Evolutionary conservation across 2,329 filamentous ascomycete genomes (phyloP), one percentile per base, ranked within the genome.

Genomic region (Arthroderma sp.): DNA sequence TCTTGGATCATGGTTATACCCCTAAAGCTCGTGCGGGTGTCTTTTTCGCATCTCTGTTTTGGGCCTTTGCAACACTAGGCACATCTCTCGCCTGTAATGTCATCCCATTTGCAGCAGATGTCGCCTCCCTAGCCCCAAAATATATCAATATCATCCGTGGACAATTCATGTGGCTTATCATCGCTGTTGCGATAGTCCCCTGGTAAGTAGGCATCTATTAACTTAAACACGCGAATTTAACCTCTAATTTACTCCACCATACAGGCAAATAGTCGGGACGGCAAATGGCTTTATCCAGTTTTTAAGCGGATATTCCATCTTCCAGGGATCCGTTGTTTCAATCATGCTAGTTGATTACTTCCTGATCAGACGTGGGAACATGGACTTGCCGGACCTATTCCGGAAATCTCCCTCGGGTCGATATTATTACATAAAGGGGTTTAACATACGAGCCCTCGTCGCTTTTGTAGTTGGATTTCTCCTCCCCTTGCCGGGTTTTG

Each of bases 331-430:
- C 36, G 43, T 50, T 15, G 48, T 47, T 34, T 44, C 44, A n/a
- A 57, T 58, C 8, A 63, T 64, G 48, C 52, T 64, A 5, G 53
- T 59, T 22, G 63, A 66, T 47, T 66, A 64, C 47, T 54, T 55
- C 38, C 32, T 61, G 37, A 53, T 59, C 0, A 53, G 59, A 28
- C 56, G 47, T 6, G 61, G 62, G 8, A 63, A 63, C 43, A 43
- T 64, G 4, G 51, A 60, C 36, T 50, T 63, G 1, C 54, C 56
- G 0, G 58, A 59, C 3, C 49, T 61, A 36, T 64, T 59, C 47
- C 50, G 54, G 27, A 55, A 55, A 7, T 54, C 50, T 11, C 52
- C 53, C 6, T 36, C 40, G 1, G 55, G 55, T 2, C 51, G 58
- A 1, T 64, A 65, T 48, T 61, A 55, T 49, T 63, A 61, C 51